Base-by-base conservation (phyloP, 2,329 filamentous ascomycete species). In the Xylariaceae sp. region DNA sequence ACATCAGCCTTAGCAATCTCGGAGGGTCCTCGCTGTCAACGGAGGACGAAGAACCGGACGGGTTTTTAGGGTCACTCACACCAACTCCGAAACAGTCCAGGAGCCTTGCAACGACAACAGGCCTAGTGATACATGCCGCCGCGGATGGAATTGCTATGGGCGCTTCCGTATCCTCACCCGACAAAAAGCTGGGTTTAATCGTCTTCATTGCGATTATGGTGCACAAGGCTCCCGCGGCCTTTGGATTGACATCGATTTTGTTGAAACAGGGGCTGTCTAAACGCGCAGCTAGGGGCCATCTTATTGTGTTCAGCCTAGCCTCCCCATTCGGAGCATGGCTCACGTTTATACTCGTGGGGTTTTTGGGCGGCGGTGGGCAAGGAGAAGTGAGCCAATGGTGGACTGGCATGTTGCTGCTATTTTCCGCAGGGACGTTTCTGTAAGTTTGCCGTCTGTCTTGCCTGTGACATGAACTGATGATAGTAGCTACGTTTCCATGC, bases 131-230 rank as follows among this genome's bases (percentile, higher is more conserved):
- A 55, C 94, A 99, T 70, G 90, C 94, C 0, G 88, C 89, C 2
- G 92, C 94, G 2, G 94, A 99, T 67, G 94, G 94, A 12, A 96
- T 99, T 58, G 94, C 94, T 2, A 85, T 99, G 73, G 94, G 94
- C 27, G 94, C 94, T 29, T 96, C 91, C 0, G 89, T 87, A 3
- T 86, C 88, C 3, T 82, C 85, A 3, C 77, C 83, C 2, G 85
- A 89, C 63, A 83, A 83, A 58, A 86, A 87, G 55, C 75, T 99
- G 8, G 90, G 89, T 37, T 84, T 97, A 57, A 89, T 99, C 64
- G 90, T 99, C 40, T 99, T 99, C 70, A 73, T 96, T 41, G 94
- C 94, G 8, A 94, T 99, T 63, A 95, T 99, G 88, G 83, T 97
- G 4, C 94, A 99, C 72, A 99, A 97, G 74, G 92, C 91, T 1